A percentile compares a stretch with the other conserved stretches of the same genome.
Conservation (phyloP, 2,329 filamentous ascomycete species). For the Xylaria sp. region DNA sequence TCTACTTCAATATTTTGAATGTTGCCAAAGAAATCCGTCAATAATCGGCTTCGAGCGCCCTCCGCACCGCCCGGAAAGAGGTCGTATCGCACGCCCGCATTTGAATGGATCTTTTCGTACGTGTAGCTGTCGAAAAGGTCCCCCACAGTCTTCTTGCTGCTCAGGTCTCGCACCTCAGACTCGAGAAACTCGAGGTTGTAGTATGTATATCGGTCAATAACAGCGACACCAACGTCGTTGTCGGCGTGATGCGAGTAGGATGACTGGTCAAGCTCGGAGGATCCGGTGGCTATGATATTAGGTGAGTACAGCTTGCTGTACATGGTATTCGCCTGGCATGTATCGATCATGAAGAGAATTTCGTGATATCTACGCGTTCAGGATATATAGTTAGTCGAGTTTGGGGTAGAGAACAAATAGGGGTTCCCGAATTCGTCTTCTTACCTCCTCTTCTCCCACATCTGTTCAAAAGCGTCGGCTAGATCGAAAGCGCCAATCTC, state of each 20-base stretch:
- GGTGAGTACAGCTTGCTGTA: slow-evolving; percentile 98
- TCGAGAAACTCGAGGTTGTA: slow-evolving; percentile 98
- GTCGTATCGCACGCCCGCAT: slow-evolving; percentile 93
- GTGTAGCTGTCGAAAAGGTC: slow-evolving; percentile 98
- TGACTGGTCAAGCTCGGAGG: slow-evolving; percentile 92
- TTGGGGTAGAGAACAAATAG: neutral
- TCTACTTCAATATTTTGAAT: slow-evolving; percentile 97
- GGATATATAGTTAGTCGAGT: slow-evolving; percentile 7
- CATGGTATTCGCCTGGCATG: slow-evolving; percentile 99
- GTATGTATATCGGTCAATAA: slow-evolving; percentile 98
- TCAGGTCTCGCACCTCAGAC: slow-evolving; percentile 84
- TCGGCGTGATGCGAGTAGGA: slow-evolving; percentile 98
- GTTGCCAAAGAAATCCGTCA: slow-evolving; percentile 98
- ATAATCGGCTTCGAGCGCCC: slow-evolving; percentile 79
- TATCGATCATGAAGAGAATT: slow-evolving; percentile 99
- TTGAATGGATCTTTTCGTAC: slow-evolving; percentile 91
- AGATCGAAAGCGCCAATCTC: slow-evolving; percentile 97
- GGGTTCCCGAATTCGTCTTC: neutral
- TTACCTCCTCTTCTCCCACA: slow-evolving; percentile 98
- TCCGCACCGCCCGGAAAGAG: slow-evolving; percentile 88
- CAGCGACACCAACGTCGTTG: slow-evolving; percentile 96
- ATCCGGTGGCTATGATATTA: slow-evolving; percentile 98
- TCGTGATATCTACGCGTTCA: slow-evolving; percentile 79
- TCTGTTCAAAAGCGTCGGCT: slow-evolving; percentile 97
- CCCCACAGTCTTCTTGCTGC: slow-evolving; percentile 88